Percentiles rank a stretch among this genome's conserved stretches.
Conservation (phyloP, 306 rosid genomes). For the Oxytropis ochrocephala region DNA sequence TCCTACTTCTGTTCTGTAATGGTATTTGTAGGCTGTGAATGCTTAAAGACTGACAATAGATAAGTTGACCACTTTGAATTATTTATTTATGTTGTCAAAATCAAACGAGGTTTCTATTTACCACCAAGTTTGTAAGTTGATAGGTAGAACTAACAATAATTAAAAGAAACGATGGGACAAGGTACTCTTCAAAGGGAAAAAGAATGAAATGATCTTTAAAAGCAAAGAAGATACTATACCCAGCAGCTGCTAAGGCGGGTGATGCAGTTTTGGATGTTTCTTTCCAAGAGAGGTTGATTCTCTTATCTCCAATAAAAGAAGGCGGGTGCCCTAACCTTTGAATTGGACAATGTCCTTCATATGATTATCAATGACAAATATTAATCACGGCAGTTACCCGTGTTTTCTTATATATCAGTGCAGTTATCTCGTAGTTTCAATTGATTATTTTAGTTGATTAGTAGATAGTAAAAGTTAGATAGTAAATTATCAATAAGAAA, state of each 20-base stretch:
- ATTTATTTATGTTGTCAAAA: not conserved
- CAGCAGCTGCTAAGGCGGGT: slow-evolving; percentile 42
- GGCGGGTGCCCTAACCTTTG: slow-evolving; percentile 31
- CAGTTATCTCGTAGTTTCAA: no score
- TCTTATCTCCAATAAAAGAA: slow-evolving; percentile 78
- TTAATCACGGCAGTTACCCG: no score
- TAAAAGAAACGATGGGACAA: not conserved
- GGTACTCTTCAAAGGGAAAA: not conserved
- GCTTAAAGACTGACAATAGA: not conserved
- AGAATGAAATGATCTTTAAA: not conserved
- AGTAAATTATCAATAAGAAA: no score
- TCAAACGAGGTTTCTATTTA: not conserved
- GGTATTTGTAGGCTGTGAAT: not conserved
- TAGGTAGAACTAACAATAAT: slow-evolving; percentile 9
- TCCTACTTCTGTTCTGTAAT: not conserved
- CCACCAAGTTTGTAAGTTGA: not conserved
- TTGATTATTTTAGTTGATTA: no score
- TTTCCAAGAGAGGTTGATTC: slow-evolving; percentile 92
- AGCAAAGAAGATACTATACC: slow-evolving; percentile 43
- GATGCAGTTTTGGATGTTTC: slow-evolving; percentile 59
- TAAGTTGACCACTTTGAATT: slow-evolving; percentile 10
- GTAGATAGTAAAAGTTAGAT: no score
- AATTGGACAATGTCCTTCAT: not conserved
- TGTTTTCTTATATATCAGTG: no score
- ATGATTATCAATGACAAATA: no score